phyloP scores from a whole-genome alignment of 768 basidiomycete genomes.

The Rossbeevera mucosa region DNA sequence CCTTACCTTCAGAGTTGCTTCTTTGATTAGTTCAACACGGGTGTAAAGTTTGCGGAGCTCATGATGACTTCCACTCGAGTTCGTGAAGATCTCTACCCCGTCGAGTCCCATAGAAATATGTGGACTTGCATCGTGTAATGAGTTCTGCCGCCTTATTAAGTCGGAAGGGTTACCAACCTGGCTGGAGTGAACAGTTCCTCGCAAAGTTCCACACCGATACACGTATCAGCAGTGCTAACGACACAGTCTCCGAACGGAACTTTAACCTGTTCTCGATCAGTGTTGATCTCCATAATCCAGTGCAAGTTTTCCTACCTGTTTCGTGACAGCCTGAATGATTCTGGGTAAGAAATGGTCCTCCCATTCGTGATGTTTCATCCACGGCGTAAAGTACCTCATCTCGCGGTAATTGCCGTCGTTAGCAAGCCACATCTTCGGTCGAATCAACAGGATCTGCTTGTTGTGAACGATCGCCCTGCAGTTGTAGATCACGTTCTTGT shows the following conservation, averaged over 20 bases:
- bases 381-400: conserved; percentile 88
- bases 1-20: conserved; percentile 87
- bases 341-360: conserved; percentile 92
- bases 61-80: conserved; percentile 97
- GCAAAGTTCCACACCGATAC: conserved; percentile 94
- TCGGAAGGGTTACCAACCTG: conserved; percentile 47
- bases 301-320: conserved; percentile 53
- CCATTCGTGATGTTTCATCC: conserved; percentile 82
- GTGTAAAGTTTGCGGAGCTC: conserved; percentile 94
- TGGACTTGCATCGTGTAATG: conserved; percentile 50
- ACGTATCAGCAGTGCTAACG: conserved; percentile 89
- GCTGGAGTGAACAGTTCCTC: conserved; percentile 97
- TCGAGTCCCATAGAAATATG: conserved; percentile 98
- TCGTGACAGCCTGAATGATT: conserved; percentile 83
- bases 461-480: conserved; percentile 88
- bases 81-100: conserved; percentile 98
- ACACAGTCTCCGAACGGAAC: conserved; percentile 97
- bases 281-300: background rate
- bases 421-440: conserved; percentile 99
- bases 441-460: conserved; percentile 84
- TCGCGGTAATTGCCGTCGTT: conserved; percentile 98
- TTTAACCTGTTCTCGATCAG: conserved; percentile 50
- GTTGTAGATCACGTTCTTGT: conserved; percentile 99
- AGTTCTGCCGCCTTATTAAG: background rate
- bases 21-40: conserved; percentile 91